Conservation (phyloP, 345 rosid genomes). For the Pistacia atlantica region DNA sequence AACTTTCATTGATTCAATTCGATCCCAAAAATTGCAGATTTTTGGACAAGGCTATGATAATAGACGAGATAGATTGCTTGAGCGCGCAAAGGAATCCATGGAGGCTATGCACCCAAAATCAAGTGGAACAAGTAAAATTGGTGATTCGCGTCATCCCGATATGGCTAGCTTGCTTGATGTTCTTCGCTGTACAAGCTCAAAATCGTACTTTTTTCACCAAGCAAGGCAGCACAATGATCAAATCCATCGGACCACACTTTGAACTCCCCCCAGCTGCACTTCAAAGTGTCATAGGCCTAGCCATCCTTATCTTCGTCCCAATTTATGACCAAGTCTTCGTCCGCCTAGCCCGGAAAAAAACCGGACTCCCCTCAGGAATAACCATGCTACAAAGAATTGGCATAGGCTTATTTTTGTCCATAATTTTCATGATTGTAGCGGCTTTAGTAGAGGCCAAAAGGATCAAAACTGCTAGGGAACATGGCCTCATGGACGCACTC, state of each 20-base stretch:
- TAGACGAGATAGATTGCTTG: constrained; percentile 51
- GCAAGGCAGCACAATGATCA: constrained; percentile 74
- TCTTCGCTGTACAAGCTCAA: constrained; percentile 60
- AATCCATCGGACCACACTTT: constrained; percentile 65
- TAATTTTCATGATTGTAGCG: constrained; percentile 57
- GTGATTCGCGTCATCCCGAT: constrained; percentile 71
- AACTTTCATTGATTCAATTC: not conserved
- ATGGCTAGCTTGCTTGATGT: constrained; percentile 81
- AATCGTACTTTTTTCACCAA: constrained; percentile 79
- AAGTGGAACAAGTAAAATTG: constrained; percentile 90
- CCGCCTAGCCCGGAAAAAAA: constrained; percentile 55
- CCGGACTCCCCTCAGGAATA: constrained; percentile 71
- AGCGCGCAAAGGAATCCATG: constrained; percentile 58
- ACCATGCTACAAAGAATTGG: constrained; percentile 84
- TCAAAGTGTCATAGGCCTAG: constrained; percentile 64
- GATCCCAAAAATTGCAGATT: constrained; percentile 40
- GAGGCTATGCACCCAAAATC: constrained; percentile 76
- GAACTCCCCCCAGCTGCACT: constrained; percentile 77
- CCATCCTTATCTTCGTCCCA: constrained; percentile 64
- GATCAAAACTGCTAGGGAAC: constrained; percentile 49
- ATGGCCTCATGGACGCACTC: constrained; percentile 56
- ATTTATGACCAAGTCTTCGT: constrained; percentile 67
- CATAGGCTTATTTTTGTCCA: constrained; percentile 62
- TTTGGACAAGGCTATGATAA: constrained; percentile 77
- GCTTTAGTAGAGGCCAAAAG: constrained; percentile 69